Evolutionary conservation across 768 basidiomycete species (phyloP), one percentile per base, ranked within the genome.

Genomic region (Rhizopogon vinicolor): DNA sequence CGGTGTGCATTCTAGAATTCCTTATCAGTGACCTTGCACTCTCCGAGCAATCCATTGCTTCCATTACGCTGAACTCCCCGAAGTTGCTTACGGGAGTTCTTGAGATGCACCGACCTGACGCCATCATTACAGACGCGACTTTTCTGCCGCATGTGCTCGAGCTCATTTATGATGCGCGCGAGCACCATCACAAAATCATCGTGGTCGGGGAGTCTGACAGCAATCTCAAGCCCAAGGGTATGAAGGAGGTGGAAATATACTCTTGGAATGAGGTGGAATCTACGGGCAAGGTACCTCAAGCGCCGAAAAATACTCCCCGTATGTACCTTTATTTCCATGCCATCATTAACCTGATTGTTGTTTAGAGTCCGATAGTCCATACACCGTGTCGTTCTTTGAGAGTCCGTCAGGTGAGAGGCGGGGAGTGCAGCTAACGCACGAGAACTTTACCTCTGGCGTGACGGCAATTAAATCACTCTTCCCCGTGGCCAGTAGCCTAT

Each of bases 361-460:
- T 41, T 45, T 41, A 58, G 61, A 56, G 44, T 75, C 85, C 3
- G 72, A 68, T 49, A 85, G 90, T 58, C 74, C 88, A 5, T 87
- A 86, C 63, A 85, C 86, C 3, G 77, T 89, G 5, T 78, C 85
- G 1, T 89, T 86, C 76, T 86, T 78, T 60, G 72, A 77, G 60
- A 74, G 76, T 1, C 62, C 77, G 18, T 71, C 76, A 18, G 81
- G 86, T 35, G 74, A 77, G 40, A 65, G 87, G 7, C 80, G 79
- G 54, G 86, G 80, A 22, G 80, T 79, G 7, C 84, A 85, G 56
- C 72, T 94, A 33, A 91, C 91, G 0, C 91, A 93, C 66, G 80
- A 89, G 67, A 93, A 93, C 60, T 65, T 96, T 55, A 95, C 92
- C 2, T 91, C 94, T 3, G 94, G 91, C 35, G 87, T 94, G n/a